These are phyloP conservation scores for Aspergillus wentii DNA, from an alignment of 495 filamentous ascomycete genomes.

Conservation along the genomic window DNA sequence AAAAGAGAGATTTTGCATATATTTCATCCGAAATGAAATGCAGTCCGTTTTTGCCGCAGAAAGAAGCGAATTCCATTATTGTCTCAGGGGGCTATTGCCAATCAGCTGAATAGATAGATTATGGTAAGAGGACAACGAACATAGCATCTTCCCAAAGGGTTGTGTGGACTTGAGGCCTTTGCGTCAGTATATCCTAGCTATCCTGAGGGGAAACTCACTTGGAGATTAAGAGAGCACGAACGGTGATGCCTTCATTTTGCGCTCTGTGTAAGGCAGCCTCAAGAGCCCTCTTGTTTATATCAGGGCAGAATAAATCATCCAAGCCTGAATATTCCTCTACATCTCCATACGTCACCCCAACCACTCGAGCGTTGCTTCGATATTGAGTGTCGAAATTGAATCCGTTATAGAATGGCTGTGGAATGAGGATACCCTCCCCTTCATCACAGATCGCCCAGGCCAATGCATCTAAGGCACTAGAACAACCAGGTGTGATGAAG, in stretches of 20 bases:
- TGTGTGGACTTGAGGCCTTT: slow-evolving; percentile 38
- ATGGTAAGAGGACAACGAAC: too few species aligned
- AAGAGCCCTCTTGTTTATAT: slow-evolving; percentile 6
- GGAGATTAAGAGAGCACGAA: slow-evolving; percentile 38
- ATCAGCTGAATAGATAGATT: too few species aligned
- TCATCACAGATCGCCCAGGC: slow-evolving; percentile 26
- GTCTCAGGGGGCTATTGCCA: slow-evolving; percentile 35
- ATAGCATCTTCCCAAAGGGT: slow-evolving; percentile 36
- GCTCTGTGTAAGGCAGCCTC: slow-evolving; percentile 3
- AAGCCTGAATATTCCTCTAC: slow-evolving; percentile 16
- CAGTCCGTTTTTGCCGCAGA: slow-evolving; percentile 37
- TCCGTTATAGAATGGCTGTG: slow-evolving; percentile 31
- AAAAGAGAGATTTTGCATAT: slow-evolving; percentile 39
- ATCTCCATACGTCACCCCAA: slow-evolving; percentile 13
- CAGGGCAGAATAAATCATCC: slow-evolving; percentile 26
- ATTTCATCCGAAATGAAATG: slow-evolving; percentile 50
- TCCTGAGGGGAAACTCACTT: slow-evolving; percentile 17
- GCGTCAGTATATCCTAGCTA: too few species aligned
- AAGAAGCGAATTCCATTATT: slow-evolving; percentile 34
- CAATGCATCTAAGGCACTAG: slow-evolving; percentile 27
- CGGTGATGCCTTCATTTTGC: slow-evolving; percentile 12
- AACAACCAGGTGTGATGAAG: slow-evolving; percentile 30
- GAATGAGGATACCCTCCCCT: slow-evolving; percentile 33
- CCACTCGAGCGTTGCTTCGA: slow-evolving; percentile 6
- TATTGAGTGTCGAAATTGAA: slow-evolving; percentile 19